phyloP scores from a whole-genome alignment of 1,284 basidiomycete species.

The Ustilago sp. region DNA sequence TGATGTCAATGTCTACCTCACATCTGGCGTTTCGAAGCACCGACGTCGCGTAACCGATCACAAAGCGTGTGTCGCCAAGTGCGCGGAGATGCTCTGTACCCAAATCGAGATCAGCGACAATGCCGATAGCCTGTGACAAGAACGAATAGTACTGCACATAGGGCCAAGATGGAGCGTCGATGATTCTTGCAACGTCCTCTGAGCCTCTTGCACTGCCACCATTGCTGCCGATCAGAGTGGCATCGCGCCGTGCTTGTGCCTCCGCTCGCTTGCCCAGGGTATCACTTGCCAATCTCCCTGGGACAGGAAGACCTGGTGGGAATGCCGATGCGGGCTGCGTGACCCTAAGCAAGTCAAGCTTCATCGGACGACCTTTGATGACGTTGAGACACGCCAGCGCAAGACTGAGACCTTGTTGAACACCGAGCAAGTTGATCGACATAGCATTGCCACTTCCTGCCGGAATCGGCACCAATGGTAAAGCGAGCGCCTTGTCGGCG shows the following conservation, averaged over 20 bases:
- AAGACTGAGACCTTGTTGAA: slow-evolving; percentile 62
- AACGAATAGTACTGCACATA: slow-evolving; percentile 78
- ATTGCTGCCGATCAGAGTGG: slow-evolving; percentile 23
- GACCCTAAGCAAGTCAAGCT: slow-evolving; percentile 83
- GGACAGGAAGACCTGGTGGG: slow-evolving; percentile 30
- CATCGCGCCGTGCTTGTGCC: slow-evolving; percentile 5
- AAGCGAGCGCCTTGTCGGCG: slow-evolving; percentile 77
- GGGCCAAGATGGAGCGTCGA: slow-evolving; percentile 43
- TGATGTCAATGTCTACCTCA: slow-evolving; percentile 61
- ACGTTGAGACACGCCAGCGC: slow-evolving; percentile 80
- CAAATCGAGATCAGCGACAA: slow-evolving; percentile 84
- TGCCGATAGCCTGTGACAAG: slow-evolving; percentile 86
- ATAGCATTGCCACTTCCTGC: slow-evolving; percentile 87
- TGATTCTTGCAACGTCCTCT: slow-evolving; percentile 32
- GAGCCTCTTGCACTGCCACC: slow-evolving; percentile 23
- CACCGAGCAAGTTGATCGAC: slow-evolving; percentile 77
- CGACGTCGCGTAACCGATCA: slow-evolving; percentile 80
- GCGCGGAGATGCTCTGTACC: slow-evolving; percentile 88
- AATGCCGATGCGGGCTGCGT: slow-evolving; percentile 74
- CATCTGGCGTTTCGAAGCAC: slow-evolving; percentile 60
- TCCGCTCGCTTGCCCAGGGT: slow-evolving; percentile 18
- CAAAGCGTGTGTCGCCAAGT: slow-evolving; percentile 92
- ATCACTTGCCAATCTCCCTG: slow-evolving; percentile 13
- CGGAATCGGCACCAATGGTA: slow-evolving; percentile 87
- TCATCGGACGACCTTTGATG: slow-evolving; percentile 83